phyloP scores from a whole-genome alignment of 2,329 filamentous ascomycete genomes.

The Trichoderma sp. region DNA sequence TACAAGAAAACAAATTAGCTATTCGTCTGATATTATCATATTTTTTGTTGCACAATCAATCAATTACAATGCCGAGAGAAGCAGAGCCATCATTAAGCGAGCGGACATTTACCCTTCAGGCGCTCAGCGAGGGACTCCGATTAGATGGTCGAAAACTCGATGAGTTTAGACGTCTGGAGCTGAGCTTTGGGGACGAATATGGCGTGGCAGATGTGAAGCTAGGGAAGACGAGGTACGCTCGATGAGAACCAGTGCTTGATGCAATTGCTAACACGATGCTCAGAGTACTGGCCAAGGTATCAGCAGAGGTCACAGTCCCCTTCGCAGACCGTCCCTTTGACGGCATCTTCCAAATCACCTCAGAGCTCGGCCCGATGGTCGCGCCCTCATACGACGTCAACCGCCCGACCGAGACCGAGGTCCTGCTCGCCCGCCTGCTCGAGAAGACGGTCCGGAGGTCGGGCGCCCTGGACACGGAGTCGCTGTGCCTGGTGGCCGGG shows the following conservation, averaged over 20 bases:
- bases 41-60: constrained; percentile 25
- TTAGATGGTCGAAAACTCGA: constrained; percentile 83
- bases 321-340: constrained; percentile 90
- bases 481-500: constrained; percentile 87
- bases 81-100: constrained; percentile 87
- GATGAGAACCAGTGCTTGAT: neutral
- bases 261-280: constrained; percentile 15
- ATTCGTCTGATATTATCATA: neutral
- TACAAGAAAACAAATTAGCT: constrained; percentile 14
- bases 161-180: constrained; percentile 73
- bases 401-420: constrained; percentile 79
- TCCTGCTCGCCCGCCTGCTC: constrained; percentile 82
- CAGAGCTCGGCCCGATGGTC: constrained; percentile 90
- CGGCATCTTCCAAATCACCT: constrained; percentile 88
- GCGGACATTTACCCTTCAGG: constrained; percentile 80
- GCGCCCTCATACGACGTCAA: constrained; percentile 87
- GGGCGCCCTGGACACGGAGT: constrained; percentile 91
- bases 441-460: constrained; percentile 94
- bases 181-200: constrained; percentile 88
- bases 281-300: constrained; percentile 82
- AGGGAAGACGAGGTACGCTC: constrained; percentile 80
- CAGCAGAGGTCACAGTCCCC: constrained; percentile 84
- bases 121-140: constrained; percentile 77
- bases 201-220: constrained; percentile 84
- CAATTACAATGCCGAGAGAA: constrained; percentile 80